Conservation (phyloP, 2,329 filamentous ascomycete species). For the Talaromyces sp. region DNA sequence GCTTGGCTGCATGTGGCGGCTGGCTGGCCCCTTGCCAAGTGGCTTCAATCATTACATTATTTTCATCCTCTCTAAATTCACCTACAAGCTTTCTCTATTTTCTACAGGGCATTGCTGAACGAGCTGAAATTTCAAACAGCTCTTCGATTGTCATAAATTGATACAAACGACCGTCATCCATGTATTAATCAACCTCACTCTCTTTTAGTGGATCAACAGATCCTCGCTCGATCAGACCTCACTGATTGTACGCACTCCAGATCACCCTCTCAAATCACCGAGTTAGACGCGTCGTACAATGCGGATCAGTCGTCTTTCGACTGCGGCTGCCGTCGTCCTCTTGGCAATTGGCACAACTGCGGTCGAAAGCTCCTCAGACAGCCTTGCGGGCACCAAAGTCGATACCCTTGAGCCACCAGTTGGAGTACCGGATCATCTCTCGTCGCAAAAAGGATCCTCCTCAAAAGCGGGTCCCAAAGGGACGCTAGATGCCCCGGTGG, state of each 20-base stretch:
- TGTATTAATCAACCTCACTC: not conserved
- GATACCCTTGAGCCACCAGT: slow-evolving; percentile 11
- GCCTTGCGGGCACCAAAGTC: slow-evolving; percentile 2
- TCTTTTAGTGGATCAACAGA: not conserved
- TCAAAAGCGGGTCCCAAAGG: slow-evolving; percentile 39
- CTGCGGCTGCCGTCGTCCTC: slow-evolving; percentile 8
- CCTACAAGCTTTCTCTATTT: not conserved
- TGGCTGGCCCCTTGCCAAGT: slow-evolving; percentile 6
- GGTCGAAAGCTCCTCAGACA: slow-evolving; percentile 10
- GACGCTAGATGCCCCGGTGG: slow-evolving; percentile 80
- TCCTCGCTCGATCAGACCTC: not conserved
- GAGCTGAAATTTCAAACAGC: not conserved
- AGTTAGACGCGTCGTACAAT: not conserved
- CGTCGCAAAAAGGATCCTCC: slow-evolving; percentile 1
- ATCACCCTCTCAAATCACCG: not conserved
- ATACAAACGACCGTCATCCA: not conserved
- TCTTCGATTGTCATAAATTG: not conserved
- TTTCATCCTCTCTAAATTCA: not conserved
- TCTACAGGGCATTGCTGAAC: not conserved
- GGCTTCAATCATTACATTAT: not conserved
- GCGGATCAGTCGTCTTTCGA: slow-evolving; percentile 15
- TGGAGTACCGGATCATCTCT: not conserved
- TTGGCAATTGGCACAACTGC: slow-evolving; percentile 14
- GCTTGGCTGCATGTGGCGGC: slow-evolving; percentile 5
- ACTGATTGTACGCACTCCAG: not conserved